These are phyloP conservation scores for Coemansia sp. DNA, from an alignment of 192 early-diverging fungal species.

Conservation along the genomic window DNA sequence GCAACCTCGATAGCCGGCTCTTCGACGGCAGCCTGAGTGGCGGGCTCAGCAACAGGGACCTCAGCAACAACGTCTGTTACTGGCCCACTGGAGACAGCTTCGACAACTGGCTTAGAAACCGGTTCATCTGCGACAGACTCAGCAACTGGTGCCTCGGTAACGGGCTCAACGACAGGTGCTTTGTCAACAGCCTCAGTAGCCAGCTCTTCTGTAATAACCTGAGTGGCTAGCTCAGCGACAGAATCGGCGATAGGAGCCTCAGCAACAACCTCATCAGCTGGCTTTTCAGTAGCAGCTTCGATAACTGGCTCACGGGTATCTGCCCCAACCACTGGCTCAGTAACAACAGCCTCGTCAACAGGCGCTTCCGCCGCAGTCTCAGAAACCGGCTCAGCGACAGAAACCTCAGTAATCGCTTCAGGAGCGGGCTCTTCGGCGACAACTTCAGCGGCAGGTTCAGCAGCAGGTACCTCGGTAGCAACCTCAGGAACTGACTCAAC, in stretches of 20 bases:
- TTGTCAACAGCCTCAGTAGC: neutral
- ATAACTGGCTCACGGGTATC: neutral
- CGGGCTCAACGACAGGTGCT: neutral
- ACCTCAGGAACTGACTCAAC: neutral
- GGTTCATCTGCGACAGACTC: too few species aligned
- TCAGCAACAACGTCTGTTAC: neutral
- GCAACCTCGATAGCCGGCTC: neutral
- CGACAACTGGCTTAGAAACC: conserved; percentile 1
- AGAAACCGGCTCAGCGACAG: neutral
- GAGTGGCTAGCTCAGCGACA: neutral
- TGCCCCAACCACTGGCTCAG: conserved; percentile 1
- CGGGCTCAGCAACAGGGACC: conserved; percentile 2
- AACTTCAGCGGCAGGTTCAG: neutral
- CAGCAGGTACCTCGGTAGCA: neutral
- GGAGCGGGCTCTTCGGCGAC: neutral
- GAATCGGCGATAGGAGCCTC: neutral
- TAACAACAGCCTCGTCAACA: neutral
- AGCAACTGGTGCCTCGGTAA: neutral
- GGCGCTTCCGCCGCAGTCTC: neutral
- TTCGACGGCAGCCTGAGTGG: neutral
- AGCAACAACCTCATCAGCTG: neutral
- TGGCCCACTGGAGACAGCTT: neutral
- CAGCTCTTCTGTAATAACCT: neutral
- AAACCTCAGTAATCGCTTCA: neutral
- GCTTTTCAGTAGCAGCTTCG: neutral